Percentiles rank a stretch among this genome's conserved stretches.
Conservation (phyloP, 2,329 filamentous ascomycete genomes). For the Penicillium griseofulvum region DNA sequence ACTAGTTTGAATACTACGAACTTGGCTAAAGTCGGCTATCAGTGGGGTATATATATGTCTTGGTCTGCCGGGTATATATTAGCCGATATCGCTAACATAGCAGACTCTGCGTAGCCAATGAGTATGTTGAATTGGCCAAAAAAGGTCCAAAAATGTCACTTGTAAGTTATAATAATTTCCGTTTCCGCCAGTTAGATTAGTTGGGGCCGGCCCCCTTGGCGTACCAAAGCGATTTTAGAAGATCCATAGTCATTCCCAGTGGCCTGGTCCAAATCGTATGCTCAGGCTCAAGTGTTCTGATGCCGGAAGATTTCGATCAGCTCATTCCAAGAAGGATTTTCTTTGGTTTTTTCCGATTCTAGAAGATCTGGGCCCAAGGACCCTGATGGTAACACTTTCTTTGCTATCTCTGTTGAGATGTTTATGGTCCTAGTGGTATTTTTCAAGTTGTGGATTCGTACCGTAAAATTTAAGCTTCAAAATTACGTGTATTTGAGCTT, state of each 20-base stretch:
- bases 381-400: neutral
- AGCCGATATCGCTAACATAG: conserved; percentile 1
- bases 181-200: neutral
- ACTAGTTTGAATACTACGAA: neutral
- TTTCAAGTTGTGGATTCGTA: no score
- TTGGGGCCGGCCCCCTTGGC: neutral
- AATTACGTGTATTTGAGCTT: neutral
- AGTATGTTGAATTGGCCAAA: neutral
- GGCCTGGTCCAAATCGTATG: neutral
- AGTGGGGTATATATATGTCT: neutral
- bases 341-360: neutral
- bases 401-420: neutral
- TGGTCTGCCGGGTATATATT: neutral
- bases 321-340: neutral
- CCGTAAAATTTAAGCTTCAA: neutral
- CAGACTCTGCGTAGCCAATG: neutral
- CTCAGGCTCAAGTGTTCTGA: neutral
- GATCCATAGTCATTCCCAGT: neutral
- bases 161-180: neutral
- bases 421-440: neutral
- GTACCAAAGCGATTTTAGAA: neutral
- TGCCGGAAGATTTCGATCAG: neutral
- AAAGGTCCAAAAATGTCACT: no score
- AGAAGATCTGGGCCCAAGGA: neutral
- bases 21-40: neutral